Evolutionary conservation across 805 yeast species (phyloP), one percentile per base, ranked within the genome.

Genomic region (Lipomyces orientalis): DNA sequence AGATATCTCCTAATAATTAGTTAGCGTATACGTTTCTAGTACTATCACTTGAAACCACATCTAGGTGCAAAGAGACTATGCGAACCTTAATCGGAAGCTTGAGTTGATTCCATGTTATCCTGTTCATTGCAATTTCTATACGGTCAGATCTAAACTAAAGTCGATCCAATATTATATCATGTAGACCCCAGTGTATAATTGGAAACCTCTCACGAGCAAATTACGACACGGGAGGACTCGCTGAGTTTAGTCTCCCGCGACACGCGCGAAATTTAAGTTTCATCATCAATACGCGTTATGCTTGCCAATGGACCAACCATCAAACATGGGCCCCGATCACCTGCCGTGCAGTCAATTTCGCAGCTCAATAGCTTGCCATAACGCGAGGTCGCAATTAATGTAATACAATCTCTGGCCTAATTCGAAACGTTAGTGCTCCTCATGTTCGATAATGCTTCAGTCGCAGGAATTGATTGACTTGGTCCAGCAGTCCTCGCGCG

Each of bases 1-100:
- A n/a, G 83, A 78, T 0, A 90, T 79, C 71, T 91, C 95, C 69
- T 72, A 22, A 22, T 3, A 57, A 35, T n/a, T 19, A 35, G 54
- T 54, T 22, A 31, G 34, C n/a, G 16, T 52, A 14, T 43, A n/a
- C n/a, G 49, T 43, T 8, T 16, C 49, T 6, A 54, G 22, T 31
- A 22, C 29, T 9, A 37, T 37, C 16, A 29, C 12, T 34, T 22
- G 51, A 16, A 4, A 29, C 55, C n/a, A 29, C 16, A 16, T 33
- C 0, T 22, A 25, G 37, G 35, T 31, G 16, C 34, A n/a, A 14
- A 8, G 51, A 33, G 7, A 10, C 19, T 39, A n/a, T 16, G 22
- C 46, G 16, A 25, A 60, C 67, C 43, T 64, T 61, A 12, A 52
- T 49, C 16, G 67, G 64, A 9, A 64, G 51, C 51, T 62, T 52